Percentiles rank a stretch among this genome's conserved stretches.
Evolutionary conservation across 768 basidiomycete species (phyloP).

Genomic region (Hydnomerulius pinastri): DNA sequence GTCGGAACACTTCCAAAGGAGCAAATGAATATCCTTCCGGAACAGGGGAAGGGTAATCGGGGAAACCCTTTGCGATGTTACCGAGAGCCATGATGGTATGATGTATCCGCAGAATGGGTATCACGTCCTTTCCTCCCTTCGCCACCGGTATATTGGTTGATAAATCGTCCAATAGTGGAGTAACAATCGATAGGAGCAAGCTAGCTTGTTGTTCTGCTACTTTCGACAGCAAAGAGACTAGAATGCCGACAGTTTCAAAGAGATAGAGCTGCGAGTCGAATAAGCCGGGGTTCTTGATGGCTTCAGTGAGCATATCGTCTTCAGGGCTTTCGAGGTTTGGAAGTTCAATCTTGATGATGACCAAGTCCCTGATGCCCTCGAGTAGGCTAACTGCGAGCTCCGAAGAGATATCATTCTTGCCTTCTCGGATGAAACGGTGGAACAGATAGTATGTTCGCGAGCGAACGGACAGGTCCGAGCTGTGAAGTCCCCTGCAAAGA

Average conservation of each 20-base stretch:
- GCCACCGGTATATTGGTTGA: constrained; percentile 55
- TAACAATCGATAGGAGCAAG: constrained; percentile 74
- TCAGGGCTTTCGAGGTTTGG: constrained; percentile 76
- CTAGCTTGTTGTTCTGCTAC: constrained; percentile 66
- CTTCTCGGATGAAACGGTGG: constrained; percentile 86
- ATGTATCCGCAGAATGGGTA: constrained; percentile 85
- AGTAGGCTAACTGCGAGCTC: constrained; percentile 74
- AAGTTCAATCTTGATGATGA: constrained; percentile 72
- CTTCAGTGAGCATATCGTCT: constrained; percentile 77
- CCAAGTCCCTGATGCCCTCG: constrained; percentile 72
- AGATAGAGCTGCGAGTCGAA: constrained; percentile 94
- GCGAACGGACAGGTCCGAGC: constrained; percentile 64
- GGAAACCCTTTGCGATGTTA: constrained; percentile 95
- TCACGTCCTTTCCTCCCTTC: constrained; percentile 62
- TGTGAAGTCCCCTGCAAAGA: constrained; percentile 78
- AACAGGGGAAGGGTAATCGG: constrained; percentile 76
- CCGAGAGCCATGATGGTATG: constrained; percentile 95
- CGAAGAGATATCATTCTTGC: constrained; percentile 71
- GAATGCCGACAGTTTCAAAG: constrained; percentile 87
- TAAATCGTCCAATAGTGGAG: constrained; percentile 78
- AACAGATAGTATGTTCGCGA: constrained; percentile 90
- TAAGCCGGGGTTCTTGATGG: constrained; percentile 65
- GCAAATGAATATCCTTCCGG: constrained; percentile 70
- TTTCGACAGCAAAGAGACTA: constrained; percentile 75
- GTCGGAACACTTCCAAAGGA: constrained; percentile 75